A percentile compares a stretch with the other conserved stretches of the same genome.
Evolutionary conservation across 169 alveolate species (phyloP).

Genomic region (Condylostoma magnum): DNA sequence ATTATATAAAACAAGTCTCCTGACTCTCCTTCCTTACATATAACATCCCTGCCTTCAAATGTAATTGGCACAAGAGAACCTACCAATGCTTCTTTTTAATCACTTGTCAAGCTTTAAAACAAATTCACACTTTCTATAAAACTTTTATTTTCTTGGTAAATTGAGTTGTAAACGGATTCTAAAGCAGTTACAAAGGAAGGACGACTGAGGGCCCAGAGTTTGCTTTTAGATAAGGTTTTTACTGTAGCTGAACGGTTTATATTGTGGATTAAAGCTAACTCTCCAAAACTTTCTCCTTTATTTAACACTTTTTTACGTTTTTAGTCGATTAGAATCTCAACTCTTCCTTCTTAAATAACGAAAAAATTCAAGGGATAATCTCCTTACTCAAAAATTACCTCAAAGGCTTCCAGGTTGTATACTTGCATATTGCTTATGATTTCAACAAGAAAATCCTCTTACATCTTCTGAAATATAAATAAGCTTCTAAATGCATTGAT

Average conservation of each 20-base stretch:
- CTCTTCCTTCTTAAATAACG: slow-evolving; percentile 39
- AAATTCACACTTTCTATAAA: slow-evolving; percentile 87
- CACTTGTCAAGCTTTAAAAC: slow-evolving; percentile 84
- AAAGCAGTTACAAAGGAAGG: slow-evolving; percentile 72
- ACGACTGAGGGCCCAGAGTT: slow-evolving; percentile 93
- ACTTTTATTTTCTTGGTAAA: slow-evolving; percentile 85
- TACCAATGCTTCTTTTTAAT: slow-evolving; percentile 57
- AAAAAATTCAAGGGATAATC: slow-evolving; percentile 40
- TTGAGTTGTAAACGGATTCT: slow-evolving; percentile 13
- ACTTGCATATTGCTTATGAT: slow-evolving; percentile 3
- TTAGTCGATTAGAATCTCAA: slow-evolving; percentile 87
- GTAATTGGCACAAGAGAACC: slow-evolving; percentile 76
- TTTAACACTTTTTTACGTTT: slow-evolving; percentile 82
- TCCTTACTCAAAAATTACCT: slow-evolving; percentile 40
- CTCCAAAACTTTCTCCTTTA: slow-evolving; percentile 97
- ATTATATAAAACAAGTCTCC: slow-evolving; percentile 89
- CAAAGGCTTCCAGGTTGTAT: neutral
- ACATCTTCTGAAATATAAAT: too few relatives aligned
- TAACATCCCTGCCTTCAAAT: slow-evolving; percentile 76
- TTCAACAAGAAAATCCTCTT: too few relatives aligned
- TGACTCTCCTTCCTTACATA: slow-evolving; percentile 86
- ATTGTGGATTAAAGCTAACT: slow-evolving; percentile 96
- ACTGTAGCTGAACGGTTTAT: slow-evolving; percentile 97
- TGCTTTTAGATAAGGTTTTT: slow-evolving; percentile 77
- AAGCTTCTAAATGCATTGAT: too few relatives aligned